These are phyloP conservation scores for Tuber melanosporum DNA, from an alignment of 495 filamentous ascomycete species.

Conservation along the genomic window DNA sequence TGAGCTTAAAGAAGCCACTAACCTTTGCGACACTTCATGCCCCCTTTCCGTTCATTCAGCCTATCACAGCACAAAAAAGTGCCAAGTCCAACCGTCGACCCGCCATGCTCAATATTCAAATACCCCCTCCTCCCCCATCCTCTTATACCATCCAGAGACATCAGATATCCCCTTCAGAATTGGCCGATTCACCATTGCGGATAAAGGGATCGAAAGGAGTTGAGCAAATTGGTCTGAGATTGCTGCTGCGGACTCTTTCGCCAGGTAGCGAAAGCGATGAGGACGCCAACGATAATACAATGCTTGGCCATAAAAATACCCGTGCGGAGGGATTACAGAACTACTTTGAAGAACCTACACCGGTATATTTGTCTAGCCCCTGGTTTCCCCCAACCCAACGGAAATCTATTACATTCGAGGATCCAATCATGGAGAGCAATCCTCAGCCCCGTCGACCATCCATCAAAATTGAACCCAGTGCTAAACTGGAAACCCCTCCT, in stretches of 20 bases:
- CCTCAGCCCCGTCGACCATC: constrained; percentile 14
- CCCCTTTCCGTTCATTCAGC: constrained; percentile 27
- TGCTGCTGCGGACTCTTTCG: constrained; percentile 29
- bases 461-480: constrained; percentile 16
- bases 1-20: constrained; percentile 15
- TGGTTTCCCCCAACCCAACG: constrained; percentile 23
- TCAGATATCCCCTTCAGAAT: constrained; percentile 5
- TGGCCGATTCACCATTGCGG: constrained; percentile 21
- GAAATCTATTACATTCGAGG: constrained; percentile 9
- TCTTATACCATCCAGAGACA: constrained; percentile 8
- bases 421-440: background rate
- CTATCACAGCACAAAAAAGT: constrained; percentile 18
- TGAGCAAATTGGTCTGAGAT: constrained; percentile 26
- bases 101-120: constrained; percentile 25
- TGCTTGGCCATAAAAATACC: constrained; percentile 3
- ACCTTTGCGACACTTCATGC: constrained; percentile 24
- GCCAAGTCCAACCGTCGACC: constrained; percentile 22
- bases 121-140: constrained; percentile 12
- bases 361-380: constrained; percentile 20
- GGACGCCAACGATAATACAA: constrained; percentile 14
- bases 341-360: constrained; percentile 13
- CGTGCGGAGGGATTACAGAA: background rate
- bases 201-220: constrained; percentile 17
- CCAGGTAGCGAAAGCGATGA: constrained; percentile 16
- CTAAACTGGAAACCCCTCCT: background rate